Evolutionary conservation across 2,329 filamentous ascomycete genomes (phyloP).

Genomic region (Paracoccidioides brasiliensis): DNA sequence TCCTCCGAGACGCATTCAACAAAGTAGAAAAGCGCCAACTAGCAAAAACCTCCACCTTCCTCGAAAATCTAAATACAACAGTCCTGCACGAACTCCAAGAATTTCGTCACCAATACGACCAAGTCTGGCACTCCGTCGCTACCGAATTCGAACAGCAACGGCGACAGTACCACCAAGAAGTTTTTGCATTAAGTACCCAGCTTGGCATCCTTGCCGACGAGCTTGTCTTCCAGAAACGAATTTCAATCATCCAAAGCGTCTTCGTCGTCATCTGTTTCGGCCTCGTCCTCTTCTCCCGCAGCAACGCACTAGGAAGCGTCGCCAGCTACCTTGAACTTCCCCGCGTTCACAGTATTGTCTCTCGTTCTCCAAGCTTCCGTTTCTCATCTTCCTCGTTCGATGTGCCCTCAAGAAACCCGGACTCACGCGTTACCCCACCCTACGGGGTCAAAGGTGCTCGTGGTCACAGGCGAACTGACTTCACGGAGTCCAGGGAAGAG

Average conservation of each 20-base stretch:
- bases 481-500: slow-evolving; percentile 20
- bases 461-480: slow-evolving; percentile 20
- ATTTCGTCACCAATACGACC: slow-evolving; percentile 78
- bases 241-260: slow-evolving; percentile 83
- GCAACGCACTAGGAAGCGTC: slow-evolving; percentile 18
- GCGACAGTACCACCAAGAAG: slow-evolving; percentile 69
- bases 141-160: slow-evolving; percentile 82
- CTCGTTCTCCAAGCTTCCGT: slow-evolving; percentile 32
- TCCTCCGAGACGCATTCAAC: slow-evolving; percentile 73
- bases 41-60: slow-evolving; percentile 66
- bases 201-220: slow-evolving; percentile 89
- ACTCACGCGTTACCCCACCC: slow-evolving; percentile 23
- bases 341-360: slow-evolving; percentile 35
- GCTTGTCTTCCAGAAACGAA: slow-evolving; percentile 68
- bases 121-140: slow-evolving; percentile 91
- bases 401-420: slow-evolving; percentile 27
- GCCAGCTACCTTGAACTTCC: slow-evolving; percentile 33
- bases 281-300: slow-evolving; percentile 62
- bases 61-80: slow-evolving; percentile 74
- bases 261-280: slow-evolving; percentile 76
- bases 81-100: slow-evolving; percentile 68
- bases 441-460: slow-evolving; percentile 13
- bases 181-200: slow-evolving; percentile 65
- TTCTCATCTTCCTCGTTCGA: slow-evolving; percentile 24
- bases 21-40: slow-evolving; percentile 81